Conservation (phyloP, 192 early-diverging fungal species). For the Coemansia sp. region DNA sequence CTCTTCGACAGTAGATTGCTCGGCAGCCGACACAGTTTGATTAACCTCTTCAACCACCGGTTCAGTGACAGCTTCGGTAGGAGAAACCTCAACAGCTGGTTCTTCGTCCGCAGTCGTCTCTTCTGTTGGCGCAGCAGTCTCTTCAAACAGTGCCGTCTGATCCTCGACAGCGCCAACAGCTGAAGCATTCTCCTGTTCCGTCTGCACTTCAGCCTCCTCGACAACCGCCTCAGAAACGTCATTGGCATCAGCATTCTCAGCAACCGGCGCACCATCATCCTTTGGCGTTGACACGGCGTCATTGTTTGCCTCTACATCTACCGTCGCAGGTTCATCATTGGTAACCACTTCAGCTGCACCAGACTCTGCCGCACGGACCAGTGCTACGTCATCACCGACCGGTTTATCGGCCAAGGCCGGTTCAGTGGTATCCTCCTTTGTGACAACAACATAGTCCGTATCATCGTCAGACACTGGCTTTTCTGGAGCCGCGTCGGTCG, state of each 20-base stretch:
- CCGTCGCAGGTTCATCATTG: neutral
- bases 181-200: neutral
- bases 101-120: neutral
- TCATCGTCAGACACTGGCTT: constrained; percentile 4
- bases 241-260: no score
- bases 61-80: neutral
- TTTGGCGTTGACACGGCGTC: no score
- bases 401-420: neutral
- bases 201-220: neutral
- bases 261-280: no score
- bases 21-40: neutral
- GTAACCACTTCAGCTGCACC: neutral
- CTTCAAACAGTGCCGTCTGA: neutral
- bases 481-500: neutral
- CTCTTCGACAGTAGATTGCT: neutral
- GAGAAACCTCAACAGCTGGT: neutral
- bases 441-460: constrained; percentile 8
- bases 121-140: neutral
- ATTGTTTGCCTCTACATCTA: neutral
- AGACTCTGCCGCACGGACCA: neutral
- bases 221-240: neutral
- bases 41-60: neutral
- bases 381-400: neutral
- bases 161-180: neutral
- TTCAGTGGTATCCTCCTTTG: neutral